phyloP scores from a whole-genome alignment of 768 basidiomycete species.

The Mycena haematopus region DNA sequence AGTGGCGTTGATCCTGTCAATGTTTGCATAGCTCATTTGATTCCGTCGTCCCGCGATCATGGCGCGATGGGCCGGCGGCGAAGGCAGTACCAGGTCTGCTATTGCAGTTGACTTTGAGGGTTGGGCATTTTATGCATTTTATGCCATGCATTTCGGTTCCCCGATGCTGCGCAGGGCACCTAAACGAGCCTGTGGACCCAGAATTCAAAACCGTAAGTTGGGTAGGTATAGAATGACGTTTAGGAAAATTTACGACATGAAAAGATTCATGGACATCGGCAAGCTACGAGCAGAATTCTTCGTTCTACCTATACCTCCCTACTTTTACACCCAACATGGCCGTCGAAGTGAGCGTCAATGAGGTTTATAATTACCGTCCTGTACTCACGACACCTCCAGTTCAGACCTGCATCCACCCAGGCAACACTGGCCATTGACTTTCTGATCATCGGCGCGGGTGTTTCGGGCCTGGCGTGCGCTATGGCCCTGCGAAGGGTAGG shows the following conservation, averaged over 20 bases:
- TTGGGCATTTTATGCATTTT: too few relatives aligned
- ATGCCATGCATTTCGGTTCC: too few relatives aligned
- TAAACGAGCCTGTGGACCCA: background rate
- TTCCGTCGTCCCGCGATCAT: too few relatives aligned
- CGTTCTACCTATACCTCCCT: too few relatives aligned
- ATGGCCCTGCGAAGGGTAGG: conserved; percentile 59
- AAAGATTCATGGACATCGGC: background rate
- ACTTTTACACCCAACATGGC: conserved; percentile 10
- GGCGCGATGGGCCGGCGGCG: too few relatives aligned
- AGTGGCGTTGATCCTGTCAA: too few relatives aligned
- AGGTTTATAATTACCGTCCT: too few relatives aligned
- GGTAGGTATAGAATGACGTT: conserved; percentile 7
- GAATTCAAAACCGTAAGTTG: too few relatives aligned
- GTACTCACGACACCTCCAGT: background rate
- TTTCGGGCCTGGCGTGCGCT: conserved; percentile 62
- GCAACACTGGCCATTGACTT: conserved; percentile 39
- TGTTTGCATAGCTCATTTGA: too few relatives aligned
- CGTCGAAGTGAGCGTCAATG: background rate
- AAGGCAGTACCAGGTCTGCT: too few relatives aligned
- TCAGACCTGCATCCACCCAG: conserved; percentile 22
- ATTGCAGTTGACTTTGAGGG: too few relatives aligned
- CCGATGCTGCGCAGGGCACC: too few relatives aligned
- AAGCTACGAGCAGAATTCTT: background rate
- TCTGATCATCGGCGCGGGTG: conserved; percentile 48
- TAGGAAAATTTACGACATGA: background rate